Evolutionary conservation across 495 filamentous ascomycete species (phyloP), one percentile per base, ranked within the genome.

Genomic region (Jackrogersella minutella): DNA sequence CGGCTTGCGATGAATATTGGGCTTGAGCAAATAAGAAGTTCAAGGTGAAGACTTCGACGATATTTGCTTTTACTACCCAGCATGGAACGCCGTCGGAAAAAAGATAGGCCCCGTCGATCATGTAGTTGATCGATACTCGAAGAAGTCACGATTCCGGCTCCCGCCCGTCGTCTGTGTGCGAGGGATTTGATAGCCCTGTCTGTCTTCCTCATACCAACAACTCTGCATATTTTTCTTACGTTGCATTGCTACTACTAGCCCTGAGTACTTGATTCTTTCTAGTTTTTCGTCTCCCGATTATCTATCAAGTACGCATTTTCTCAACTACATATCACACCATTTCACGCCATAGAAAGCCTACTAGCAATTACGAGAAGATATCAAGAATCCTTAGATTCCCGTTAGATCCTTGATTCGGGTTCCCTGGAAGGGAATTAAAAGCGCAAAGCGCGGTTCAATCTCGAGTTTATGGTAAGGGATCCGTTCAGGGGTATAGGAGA

Each of bases 91-190:
- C 30, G 22, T 16, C 24, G 24, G 22, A 30, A 26, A 47, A 16
- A 43, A 43, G 57, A 46, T 54, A 54, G n/a, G 44, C 13, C 47
- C 40, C 54, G 65, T 14, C 33, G 59, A 63, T 64, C 59, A n/a
- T n/a, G n/a, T 50, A 54, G 65, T 49, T 59, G 59, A 63, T 64
- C 65, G 9, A 40, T 58, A 33, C 49, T 59, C 37, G 11, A 39
- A 44, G 30, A 14, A 46, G 37, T 31, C 13, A 37, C 33, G 50
- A 26, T 22, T 49, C 47, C 41, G 40, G 30, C 52, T 60, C 49
- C 43, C 33, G 19, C 50, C 40, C 28, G 34, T 46, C 26, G 24
- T 43, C 24, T 13, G 5, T 26, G 30, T 14, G 17, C 14, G 39
- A 19, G 14, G 31, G 40, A 56, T 50, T 50, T 28, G 49, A 51